Evolutionary conservation across 2,329 filamentous ascomycete genomes (phyloP).

Genomic region (Cladosporium velox): DNA sequence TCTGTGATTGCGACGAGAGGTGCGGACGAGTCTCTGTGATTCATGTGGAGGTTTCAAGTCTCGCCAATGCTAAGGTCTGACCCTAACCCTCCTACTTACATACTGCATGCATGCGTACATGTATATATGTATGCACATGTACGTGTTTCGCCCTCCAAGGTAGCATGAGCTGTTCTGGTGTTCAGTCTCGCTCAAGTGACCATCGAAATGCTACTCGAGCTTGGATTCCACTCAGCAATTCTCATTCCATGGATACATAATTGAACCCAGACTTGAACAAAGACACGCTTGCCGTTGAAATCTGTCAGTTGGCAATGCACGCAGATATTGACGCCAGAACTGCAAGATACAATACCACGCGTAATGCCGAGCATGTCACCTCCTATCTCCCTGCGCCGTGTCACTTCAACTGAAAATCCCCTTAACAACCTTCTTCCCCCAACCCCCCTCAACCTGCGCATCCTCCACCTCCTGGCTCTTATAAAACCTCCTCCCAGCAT

Average conservation of each 20-base stretch:
- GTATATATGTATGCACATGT: not conserved
- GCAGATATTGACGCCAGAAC: not conserved
- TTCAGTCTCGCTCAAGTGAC: not conserved
- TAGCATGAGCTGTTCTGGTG: not conserved
- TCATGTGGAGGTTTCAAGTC: not conserved
- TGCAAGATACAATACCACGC: no score
- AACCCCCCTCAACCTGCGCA: constrained; percentile 23
- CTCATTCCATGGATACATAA: no score
- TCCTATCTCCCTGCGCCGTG: no score
- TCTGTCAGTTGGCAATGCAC: no score
- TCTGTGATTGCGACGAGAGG: not conserved
- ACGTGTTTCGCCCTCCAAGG: not conserved
- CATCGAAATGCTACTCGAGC: not conserved
- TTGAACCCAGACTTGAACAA: no score
- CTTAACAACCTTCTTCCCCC: constrained; percentile 4
- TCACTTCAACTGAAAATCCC: not conserved
- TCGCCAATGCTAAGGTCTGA: not conserved
- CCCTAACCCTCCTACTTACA: not conserved
- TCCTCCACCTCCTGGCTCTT: constrained; percentile 23
- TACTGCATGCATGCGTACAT: no score
- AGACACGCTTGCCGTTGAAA: no score
- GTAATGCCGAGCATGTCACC: no score
- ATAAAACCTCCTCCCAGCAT: constrained; percentile 37
- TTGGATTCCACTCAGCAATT: not conserved
- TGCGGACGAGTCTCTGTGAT: not conserved